Percentiles rank a stretch among this genome's conserved stretches.
Conservation (phyloP, 805 yeast species). For the Kockiozyma suomiensis region DNA sequence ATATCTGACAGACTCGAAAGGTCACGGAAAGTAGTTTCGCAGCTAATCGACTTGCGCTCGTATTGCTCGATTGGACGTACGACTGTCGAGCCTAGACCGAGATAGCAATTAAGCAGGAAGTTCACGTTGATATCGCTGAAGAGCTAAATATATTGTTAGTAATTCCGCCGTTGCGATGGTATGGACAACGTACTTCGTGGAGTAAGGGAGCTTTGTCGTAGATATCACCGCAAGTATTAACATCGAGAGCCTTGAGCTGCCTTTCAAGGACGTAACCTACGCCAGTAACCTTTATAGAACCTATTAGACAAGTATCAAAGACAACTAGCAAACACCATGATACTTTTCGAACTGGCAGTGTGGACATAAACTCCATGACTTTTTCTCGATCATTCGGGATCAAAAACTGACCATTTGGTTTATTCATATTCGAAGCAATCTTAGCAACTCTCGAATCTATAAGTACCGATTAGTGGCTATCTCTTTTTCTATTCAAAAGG, state of each 20-base stretch:
- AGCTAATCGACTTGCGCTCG: constrained; percentile 36
- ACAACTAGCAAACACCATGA: no score
- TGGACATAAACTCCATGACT: constrained; percentile 33
- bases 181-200: constrained; percentile 4
- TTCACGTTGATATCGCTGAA: constrained; percentile 21
- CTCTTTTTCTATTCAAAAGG: not conserved
- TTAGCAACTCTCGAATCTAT: constrained; percentile 36
- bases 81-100: constrained; percentile 37
- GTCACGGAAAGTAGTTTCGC: constrained; percentile 35
- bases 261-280: constrained; percentile 38
- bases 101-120: constrained; percentile 32
- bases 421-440: constrained; percentile 37
- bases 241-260: constrained; percentile 34
- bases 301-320: not conserved
- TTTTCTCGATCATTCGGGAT: constrained; percentile 22
- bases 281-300: constrained; percentile 32
- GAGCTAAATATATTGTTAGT: not conserved
- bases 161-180: not conserved
- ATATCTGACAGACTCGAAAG: constrained; percentile 12
- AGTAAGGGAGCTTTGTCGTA: constrained; percentile 10
- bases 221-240: constrained; percentile 35
- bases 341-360: constrained; percentile 35
- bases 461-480: no score
- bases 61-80: constrained; percentile 31
- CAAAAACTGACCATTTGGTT: constrained; percentile 37